phyloP scores from a whole-genome alignment of 352 stramenopile genomes.

The Phytophthora pistaciae region DNA sequence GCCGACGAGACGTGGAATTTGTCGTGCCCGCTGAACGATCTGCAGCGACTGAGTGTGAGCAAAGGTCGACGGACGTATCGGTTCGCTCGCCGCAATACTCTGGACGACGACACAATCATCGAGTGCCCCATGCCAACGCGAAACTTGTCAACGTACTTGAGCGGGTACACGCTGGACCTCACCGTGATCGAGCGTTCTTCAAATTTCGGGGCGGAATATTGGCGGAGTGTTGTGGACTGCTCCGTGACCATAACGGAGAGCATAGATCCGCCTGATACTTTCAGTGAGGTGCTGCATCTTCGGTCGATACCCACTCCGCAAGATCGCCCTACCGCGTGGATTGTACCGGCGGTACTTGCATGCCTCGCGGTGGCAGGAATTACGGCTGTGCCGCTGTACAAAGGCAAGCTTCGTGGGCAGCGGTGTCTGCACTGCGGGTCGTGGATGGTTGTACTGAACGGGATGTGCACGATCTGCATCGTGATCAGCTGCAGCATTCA shows the following conservation, averaged over 20 bases:
- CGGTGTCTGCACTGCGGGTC: slow-evolving; percentile 74
- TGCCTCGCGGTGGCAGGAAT: slow-evolving; percentile 20
- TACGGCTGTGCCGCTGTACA: slow-evolving; percentile 63
- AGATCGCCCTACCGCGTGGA: slow-evolving; percentile 40
- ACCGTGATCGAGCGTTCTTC: slow-evolving; percentile 61
- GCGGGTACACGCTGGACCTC: slow-evolving; percentile 63
- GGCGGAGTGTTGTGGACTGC: slow-evolving; percentile 77
- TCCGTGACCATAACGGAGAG: slow-evolving; percentile 66
- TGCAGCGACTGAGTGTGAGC: slow-evolving; percentile 76
- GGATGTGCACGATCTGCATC: slow-evolving; percentile 66
- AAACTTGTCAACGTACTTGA: slow-evolving; percentile 59
- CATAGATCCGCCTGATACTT: slow-evolving; percentile 39
- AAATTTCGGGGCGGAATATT: slow-evolving; percentile 63
- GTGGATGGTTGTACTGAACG: slow-evolving; percentile 66
- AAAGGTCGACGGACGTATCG: slow-evolving; percentile 61
- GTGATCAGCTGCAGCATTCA: slow-evolving; percentile 61
- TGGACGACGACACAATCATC: slow-evolving; percentile 59
- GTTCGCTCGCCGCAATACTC: slow-evolving; percentile 66
- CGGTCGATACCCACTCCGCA: slow-evolving; percentile 52
- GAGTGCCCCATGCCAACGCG: slow-evolving; percentile 68
- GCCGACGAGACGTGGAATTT: slow-evolving; percentile 86
- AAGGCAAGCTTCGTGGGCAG: slow-evolving; percentile 52
- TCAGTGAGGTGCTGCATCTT: slow-evolving; percentile 69
- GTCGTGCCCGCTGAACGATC: slow-evolving; percentile 69
- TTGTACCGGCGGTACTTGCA: slow-evolving; percentile 39